These are phyloP conservation scores for Sphaerulina vaccinii DNA, from an alignment of 2,329 filamentous ascomycete species.

Conservation along the genomic window DNA sequence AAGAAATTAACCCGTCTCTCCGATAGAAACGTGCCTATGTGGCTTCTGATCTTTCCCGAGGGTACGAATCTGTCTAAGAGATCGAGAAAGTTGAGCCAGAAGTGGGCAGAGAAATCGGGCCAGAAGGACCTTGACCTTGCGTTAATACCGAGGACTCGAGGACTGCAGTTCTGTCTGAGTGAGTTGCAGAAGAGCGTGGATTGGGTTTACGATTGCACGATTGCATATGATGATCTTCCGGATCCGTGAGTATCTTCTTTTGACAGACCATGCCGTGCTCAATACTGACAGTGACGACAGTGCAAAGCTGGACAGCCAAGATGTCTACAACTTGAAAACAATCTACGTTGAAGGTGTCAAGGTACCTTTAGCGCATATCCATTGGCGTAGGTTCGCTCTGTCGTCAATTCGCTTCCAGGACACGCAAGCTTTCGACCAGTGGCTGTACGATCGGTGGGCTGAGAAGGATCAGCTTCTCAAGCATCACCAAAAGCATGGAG, in stretches of 20 bases:
- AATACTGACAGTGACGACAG: slow-evolving; percentile 32
- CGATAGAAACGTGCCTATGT: slow-evolving; percentile 66
- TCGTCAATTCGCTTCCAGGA: slow-evolving; percentile 76
- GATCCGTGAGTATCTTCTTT: slow-evolving; percentile 54
- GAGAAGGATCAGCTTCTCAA: slow-evolving; percentile 90
- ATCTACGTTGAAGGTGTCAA: slow-evolving; percentile 86
- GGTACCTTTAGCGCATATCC: slow-evolving; percentile 91
- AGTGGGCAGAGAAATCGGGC: slow-evolving; percentile 73
- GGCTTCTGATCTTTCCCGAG: slow-evolving; percentile 84
- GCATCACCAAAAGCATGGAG: slow-evolving; percentile 67
- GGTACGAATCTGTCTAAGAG: slow-evolving; percentile 78
- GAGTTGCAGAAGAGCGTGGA: slow-evolving; percentile 73
- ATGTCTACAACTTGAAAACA: slow-evolving; percentile 79
- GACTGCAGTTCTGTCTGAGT: slow-evolving; percentile 74
- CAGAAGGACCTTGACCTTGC: slow-evolving; percentile 68
- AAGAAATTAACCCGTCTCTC: slow-evolving; percentile 72
- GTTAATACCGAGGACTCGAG: slow-evolving; percentile 76
- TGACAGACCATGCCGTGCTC: slow-evolving; percentile 5
- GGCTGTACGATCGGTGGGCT: slow-evolving; percentile 81
- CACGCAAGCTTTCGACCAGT: slow-evolving; percentile 70
- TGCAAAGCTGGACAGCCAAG: slow-evolving; percentile 77
- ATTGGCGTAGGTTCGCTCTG: slow-evolving; percentile 88
- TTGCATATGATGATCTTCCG: slow-evolving; percentile 93
- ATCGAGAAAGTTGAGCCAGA: slow-evolving; percentile 65
- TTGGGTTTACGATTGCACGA: slow-evolving; percentile 88